phyloP scores from a whole-genome alignment of 1,284 basidiomycete genomes.

The Apiotrichum brassicae region DNA sequence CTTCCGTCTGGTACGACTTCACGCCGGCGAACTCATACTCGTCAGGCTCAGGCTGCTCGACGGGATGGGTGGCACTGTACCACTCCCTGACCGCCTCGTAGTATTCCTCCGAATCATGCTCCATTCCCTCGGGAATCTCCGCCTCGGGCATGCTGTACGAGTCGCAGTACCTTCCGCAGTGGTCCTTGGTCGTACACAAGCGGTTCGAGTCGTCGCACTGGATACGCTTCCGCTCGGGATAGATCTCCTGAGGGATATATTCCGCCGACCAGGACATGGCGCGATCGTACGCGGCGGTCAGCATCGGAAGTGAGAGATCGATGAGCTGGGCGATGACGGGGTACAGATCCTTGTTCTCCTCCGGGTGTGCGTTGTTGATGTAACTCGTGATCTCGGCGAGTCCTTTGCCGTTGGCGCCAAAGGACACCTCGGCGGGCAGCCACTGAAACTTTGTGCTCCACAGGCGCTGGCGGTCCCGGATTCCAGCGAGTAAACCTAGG shows the following conservation, averaged over 20 bases:
- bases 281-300: slow-evolving; percentile 4
- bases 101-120: background rate
- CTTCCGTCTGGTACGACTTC: background rate
- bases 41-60: slow-evolving; percentile 9
- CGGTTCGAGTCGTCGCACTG: background rate
- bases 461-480: background rate
- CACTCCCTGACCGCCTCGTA: background rate
- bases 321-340: slow-evolving; percentile 4
- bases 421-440: slow-evolving; percentile 11
- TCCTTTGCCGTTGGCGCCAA: background rate
- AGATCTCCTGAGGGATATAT: background rate
- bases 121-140: background rate
- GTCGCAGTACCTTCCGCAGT: background rate
- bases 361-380: slow-evolving; percentile 14
- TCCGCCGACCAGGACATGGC: slow-evolving; percentile 2
- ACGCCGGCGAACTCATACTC: slow-evolving; percentile 6
- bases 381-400: slow-evolving; percentile 3
- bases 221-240: slow-evolving; percentile 1
- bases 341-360: slow-evolving; percentile 1
- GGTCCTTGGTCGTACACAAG: background rate
- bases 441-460: slow-evolving; percentile 11
- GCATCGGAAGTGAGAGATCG: slow-evolving; percentile 1
- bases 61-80: slow-evolving; percentile 11
- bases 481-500: background rate
- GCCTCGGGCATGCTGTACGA: background rate